Base-by-base conservation (phyloP, 2,329 filamentous ascomycete genomes). In the Stylonectria norvegica region DNA sequence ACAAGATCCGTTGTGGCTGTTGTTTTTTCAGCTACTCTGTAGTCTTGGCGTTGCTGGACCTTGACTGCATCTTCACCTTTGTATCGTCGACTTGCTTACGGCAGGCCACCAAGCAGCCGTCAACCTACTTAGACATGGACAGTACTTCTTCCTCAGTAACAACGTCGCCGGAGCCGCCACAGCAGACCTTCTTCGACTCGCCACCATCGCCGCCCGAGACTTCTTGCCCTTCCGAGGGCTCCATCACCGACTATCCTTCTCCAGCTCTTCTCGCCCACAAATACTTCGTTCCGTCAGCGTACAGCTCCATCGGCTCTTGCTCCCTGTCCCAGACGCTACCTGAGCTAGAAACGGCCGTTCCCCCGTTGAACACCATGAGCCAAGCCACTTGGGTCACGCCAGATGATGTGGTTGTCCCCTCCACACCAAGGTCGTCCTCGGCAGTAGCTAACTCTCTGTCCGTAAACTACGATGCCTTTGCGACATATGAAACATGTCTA, bases 401-500 rank as follows among this genome's bases (percentile, higher is more conserved):
- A 17, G 51, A 62, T 22, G 51, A 66, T 29, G 60, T 73, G 43
- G 67, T 71, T 18, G 57, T 67, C 18, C 53, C 50, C 10, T 47
- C 55, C 8, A 45, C 51, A 16, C 37, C 51, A 20, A 40, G 62
- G 15, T 61, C 68, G 27, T 66, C 66, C 2, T 64, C 67, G 4
- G 60, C 63, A 40, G 64, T 70, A 45, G 65, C 72, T 38, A 71
- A 66, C 49, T 65, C 74, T 20, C 57, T 76, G 40, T 64, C 72
- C 22, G 57, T 69, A 23, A 74, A 76, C 32, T 79, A 78, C 54
- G 71, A 74, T 50, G 58, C 68, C 20, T 79, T 76, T 53, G 63
- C 65, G 45, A 62, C 65, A 41, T 78, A 75, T 52, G 67, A 71
- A 23, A 52, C 64, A 18, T 56, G 61, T 37, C 56, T 72, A 46